phyloP scores from a whole-genome alignment of 1,284 basidiomycete genomes.

The Irpex lacteus region DNA sequence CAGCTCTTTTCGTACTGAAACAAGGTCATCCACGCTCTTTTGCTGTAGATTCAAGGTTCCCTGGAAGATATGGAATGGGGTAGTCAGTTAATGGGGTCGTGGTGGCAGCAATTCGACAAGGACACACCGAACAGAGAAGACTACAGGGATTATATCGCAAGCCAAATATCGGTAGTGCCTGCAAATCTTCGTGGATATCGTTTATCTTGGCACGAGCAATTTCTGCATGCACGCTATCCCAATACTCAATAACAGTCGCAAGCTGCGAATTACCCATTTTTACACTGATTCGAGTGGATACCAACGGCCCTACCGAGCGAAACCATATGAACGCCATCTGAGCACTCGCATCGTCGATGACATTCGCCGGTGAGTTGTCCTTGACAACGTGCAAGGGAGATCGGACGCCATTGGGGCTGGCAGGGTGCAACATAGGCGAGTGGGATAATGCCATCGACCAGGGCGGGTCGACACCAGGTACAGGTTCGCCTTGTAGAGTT shows the following conservation, averaged over 20 bases:
- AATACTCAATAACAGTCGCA: background rate
- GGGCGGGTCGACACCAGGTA: background rate
- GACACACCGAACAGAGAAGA: too few relatives aligned
- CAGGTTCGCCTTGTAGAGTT: slow-evolving; percentile 2
- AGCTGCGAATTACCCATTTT: slow-evolving; percentile 4
- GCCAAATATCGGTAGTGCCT: too few relatives aligned
- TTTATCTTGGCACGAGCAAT: too few relatives aligned
- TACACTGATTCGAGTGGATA: slow-evolving; percentile 1
- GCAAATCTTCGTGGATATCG: too few relatives aligned
- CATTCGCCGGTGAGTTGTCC: background rate
- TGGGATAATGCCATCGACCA: slow-evolving; percentile 3
- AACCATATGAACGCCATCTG: slow-evolving; percentile 9
- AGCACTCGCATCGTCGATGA: background rate
- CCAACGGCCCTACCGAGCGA: slow-evolving; percentile 4
- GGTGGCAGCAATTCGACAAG: too few relatives aligned
- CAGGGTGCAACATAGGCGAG: background rate
- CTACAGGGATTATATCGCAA: too few relatives aligned
- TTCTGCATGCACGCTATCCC: too few relatives aligned
- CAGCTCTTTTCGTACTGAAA: too few relatives aligned
- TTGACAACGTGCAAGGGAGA: background rate
- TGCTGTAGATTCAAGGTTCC: too few relatives aligned
- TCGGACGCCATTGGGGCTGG: background rate
- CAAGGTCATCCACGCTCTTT: too few relatives aligned
- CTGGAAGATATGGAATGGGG: too few relatives aligned
- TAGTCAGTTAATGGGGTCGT: too few relatives aligned